Percentiles rank a stretch among this genome's conserved stretches.
phyloP scores from a whole-genome alignment of 371 early-diverging fungal species.

The Rhizomucor pusillus region DNA sequence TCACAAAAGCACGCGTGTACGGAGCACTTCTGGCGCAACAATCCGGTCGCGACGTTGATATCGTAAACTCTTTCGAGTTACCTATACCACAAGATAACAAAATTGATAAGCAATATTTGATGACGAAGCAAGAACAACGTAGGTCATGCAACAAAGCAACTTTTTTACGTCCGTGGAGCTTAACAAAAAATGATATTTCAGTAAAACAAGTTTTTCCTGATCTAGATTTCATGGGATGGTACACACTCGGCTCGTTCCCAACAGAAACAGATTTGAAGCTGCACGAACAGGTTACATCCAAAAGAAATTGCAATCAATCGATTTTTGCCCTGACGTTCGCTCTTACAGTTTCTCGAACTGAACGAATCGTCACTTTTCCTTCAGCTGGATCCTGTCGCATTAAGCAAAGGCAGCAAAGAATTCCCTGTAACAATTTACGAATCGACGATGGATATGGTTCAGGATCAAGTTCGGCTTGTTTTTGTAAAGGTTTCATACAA shows the following conservation, averaged over 20 bases:
- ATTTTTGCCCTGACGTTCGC: background rate
- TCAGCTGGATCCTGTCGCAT: constrained; percentile 67
- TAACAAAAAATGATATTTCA: constrained; percentile 23
- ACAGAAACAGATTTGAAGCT: constrained; percentile 62
- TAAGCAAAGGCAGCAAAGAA: constrained; percentile 47
- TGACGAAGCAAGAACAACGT: constrained; percentile 79
- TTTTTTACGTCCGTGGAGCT: background rate
- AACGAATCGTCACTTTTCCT: constrained; percentile 80
- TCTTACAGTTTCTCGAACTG: constrained; percentile 57
- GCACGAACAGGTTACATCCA: constrained; percentile 65
- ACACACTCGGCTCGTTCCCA: constrained; percentile 64
- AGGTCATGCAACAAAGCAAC: constrained; percentile 12
- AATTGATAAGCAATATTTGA: constrained; percentile 61
- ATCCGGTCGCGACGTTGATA: constrained; percentile 78
- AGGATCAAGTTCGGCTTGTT: constrained; percentile 51
- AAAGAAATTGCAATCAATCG: background rate
- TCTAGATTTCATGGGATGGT: constrained; percentile 88
- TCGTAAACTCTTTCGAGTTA: constrained; percentile 82
- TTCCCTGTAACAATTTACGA: constrained; percentile 83
- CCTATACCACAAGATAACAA: constrained; percentile 48
- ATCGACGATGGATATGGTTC: constrained; percentile 69
- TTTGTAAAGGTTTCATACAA: constrained; percentile 72
- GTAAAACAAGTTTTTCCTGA: constrained; percentile 84
- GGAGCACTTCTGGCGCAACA: constrained; percentile 86
- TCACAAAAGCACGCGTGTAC: constrained; percentile 48